Evolutionary conservation across 2,329 filamentous ascomycete genomes (phyloP).

Genomic region (Sporothrix luriei): DNA sequence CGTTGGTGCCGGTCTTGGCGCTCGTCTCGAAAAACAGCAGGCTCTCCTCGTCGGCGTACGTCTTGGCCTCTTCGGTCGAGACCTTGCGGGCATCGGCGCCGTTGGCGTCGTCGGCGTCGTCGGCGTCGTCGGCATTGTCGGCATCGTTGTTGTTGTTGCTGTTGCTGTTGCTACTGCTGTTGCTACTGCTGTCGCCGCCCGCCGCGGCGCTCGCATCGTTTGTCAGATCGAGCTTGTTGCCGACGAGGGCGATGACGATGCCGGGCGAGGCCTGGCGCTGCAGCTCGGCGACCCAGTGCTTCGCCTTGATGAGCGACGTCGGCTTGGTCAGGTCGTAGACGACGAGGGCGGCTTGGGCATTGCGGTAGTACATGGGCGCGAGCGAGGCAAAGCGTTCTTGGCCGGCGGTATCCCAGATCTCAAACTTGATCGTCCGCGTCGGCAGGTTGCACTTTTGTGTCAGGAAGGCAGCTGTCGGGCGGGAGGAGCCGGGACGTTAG

Average conservation of each 20-base stretch:
- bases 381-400: conserved; percentile 96
- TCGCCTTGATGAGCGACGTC: conserved; percentile 91
- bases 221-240: conserved; percentile 93
- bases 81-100: conserved; percentile 88
- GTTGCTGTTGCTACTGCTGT: not conserved
- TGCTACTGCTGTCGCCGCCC: conserved; percentile 44
- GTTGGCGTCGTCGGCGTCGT: conserved; percentile 62
- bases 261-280: conserved; percentile 94
- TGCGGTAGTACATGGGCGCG: conserved; percentile 99
- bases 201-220: conserved; percentile 57
- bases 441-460: conserved; percentile 98
- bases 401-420: conserved; percentile 98
- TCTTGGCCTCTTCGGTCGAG: conserved; percentile 84
- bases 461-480: conserved; percentile 78
- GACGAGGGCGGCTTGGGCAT: conserved; percentile 94
- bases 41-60: conserved; percentile 92
- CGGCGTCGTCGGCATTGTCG: conserved; percentile 70
- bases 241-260: conserved; percentile 94
- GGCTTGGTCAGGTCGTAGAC: conserved; percentile 99
- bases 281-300: conserved; percentile 97
- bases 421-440: conserved; percentile 86
- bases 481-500: not conserved
- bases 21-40: conserved; percentile 97
- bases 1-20: conserved; percentile 93
- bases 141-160: too few relatives aligned